These are phyloP conservation scores for Candida krabiensis DNA, from an alignment of 805 yeast species.

Conservation along the genomic window DNA sequence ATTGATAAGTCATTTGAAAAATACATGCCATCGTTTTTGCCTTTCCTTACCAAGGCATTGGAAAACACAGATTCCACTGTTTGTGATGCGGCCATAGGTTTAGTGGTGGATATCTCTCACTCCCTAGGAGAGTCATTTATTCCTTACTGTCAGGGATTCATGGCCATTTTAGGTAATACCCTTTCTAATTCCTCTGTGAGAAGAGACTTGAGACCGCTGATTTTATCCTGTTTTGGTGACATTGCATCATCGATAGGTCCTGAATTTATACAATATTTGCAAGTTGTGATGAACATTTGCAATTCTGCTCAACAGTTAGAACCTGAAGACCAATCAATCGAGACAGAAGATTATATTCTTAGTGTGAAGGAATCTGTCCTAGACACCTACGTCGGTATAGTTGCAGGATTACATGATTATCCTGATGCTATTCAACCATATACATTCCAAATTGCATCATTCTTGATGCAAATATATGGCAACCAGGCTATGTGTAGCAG, in stretches of 20 bases:
- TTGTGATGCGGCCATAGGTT: constrained; percentile 88
- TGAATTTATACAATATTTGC: constrained; percentile 72
- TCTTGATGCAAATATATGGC: constrained; percentile 57
- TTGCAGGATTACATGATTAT: constrained; percentile 76
- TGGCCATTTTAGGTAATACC: constrained; percentile 77
- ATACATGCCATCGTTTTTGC: constrained; percentile 81
- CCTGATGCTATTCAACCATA: constrained; percentile 68
- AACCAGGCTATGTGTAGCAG: constrained; percentile 61
- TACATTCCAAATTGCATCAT: constrained; percentile 67
- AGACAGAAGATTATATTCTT: constrained; percentile 72
- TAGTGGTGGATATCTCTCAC: constrained; percentile 91
- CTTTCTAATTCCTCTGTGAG: constrained; percentile 67
- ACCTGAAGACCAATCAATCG: constrained; percentile 68
- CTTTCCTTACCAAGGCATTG: constrained; percentile 77
- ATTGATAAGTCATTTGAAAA: constrained; percentile 67
- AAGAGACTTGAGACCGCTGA: constrained; percentile 82
- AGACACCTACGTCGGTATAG: constrained; percentile 94
- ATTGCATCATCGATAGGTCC: constrained; percentile 86
- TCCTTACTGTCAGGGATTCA: constrained; percentile 76
- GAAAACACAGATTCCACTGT: constrained; percentile 81
- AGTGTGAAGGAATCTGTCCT: constrained; percentile 83
- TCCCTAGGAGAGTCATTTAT: constrained; percentile 74
- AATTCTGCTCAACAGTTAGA: constrained; percentile 59
- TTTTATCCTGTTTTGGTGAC: constrained; percentile 93
- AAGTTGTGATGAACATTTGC: constrained; percentile 78